Conservation (phyloP, 2,329 filamentous ascomycete genomes). For the Colletotrichum shisoi region DNA sequence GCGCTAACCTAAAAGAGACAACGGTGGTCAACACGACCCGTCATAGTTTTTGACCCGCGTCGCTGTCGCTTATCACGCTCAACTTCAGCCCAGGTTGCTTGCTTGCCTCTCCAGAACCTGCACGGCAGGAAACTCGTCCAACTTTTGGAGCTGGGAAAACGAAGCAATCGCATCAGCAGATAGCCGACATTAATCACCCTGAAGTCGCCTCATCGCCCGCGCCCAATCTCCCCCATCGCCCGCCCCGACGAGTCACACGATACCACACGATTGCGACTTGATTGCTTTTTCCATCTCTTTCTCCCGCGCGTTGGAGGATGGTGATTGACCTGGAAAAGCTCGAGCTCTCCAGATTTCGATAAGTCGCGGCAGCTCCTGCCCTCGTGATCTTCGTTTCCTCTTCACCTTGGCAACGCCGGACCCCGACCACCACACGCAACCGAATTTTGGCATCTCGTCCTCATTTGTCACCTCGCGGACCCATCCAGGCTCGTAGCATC, state of each 20-base stretch:
- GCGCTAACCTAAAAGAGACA: slow-evolving; percentile 31
- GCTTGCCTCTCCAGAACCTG: slow-evolving; percentile 11
- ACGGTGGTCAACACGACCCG: slow-evolving; percentile 30
- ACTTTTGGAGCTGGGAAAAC: slow-evolving; percentile 22
- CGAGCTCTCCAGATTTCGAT: slow-evolving; percentile 38
- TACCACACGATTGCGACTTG: slow-evolving; percentile 7
- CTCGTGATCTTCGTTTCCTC: slow-evolving; percentile 18
- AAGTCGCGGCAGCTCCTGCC: slow-evolving; percentile 38
- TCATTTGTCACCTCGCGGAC: not conserved
- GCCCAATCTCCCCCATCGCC: not conserved
- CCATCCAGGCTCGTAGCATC: slow-evolving; percentile 11
- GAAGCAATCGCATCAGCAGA: slow-evolving; percentile 22
- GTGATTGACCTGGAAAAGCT: slow-evolving; percentile 33
- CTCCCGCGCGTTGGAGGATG: slow-evolving; percentile 36
- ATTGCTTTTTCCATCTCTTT: not conserved
- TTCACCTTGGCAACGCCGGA: not conserved
- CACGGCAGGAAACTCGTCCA: slow-evolving; percentile 21
- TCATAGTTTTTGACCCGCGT: slow-evolving; percentile 35
- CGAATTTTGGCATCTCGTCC: not conserved
- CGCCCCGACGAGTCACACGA: slow-evolving; percentile 4
- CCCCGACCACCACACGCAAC: not conserved
- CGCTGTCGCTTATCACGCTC: slow-evolving; percentile 38
- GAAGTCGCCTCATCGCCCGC: slow-evolving; percentile 16
- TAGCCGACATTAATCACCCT: slow-evolving; percentile 8
- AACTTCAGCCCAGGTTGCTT: slow-evolving; percentile 21